Evolutionary conservation across 78 protist species (phyloP).

Genomic region (Dictyostelium firmibasis): DNA sequence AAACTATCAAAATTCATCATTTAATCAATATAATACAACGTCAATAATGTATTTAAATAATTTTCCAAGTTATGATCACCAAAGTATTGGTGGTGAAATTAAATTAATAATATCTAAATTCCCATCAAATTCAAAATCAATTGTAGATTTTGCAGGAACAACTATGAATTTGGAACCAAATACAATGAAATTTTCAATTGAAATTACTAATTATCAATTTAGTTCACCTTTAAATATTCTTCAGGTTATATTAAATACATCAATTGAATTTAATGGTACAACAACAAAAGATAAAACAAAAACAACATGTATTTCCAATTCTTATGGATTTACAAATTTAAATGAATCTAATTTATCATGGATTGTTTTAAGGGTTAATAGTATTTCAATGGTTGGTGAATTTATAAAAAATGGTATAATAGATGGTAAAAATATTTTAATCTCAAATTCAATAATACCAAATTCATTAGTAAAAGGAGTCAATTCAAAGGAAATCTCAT

Average conservation of each 20-base stretch:
- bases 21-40: neutral
- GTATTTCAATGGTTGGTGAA: neutral
- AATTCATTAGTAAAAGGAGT: neutral
- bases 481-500: neutral
- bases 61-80: too few relatives aligned
- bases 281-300: too few relatives aligned
- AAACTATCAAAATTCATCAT: neutral
- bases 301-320: neutral
- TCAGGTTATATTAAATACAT: neutral
- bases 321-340: neutral
- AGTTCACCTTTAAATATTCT: neutral
- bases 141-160: constrained; percentile 15
- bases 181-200: neutral
- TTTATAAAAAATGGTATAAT: neutral
- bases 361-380: neutral
- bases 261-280: neutral
- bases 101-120: neutral
- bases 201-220: neutral
- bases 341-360: neutral
- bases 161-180: neutral
- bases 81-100: neutral
- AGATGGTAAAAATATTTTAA: neutral
- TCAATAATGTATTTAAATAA: neutral
- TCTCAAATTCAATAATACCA: neutral
- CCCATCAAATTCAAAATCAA: neutral